These are phyloP conservation scores for Tephrocybe sp. DNA, from an alignment of 768 basidiomycete genomes.

Conservation along the genomic window DNA sequence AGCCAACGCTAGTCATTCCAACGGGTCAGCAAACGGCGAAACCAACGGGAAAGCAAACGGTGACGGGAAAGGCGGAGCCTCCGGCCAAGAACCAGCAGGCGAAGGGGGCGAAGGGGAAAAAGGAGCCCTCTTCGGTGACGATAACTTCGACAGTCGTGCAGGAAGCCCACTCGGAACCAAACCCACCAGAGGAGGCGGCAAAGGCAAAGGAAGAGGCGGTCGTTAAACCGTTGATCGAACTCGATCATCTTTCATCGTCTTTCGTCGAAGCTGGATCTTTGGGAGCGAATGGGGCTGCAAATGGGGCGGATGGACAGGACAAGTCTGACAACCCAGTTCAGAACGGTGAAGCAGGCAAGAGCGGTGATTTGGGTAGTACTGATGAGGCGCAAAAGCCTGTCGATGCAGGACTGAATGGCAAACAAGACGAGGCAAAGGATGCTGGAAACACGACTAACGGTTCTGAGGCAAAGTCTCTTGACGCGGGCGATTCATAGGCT, in stretches of 20 bases:
- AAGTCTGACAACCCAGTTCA: not conserved
- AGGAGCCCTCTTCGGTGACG: not conserved
- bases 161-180: no score
- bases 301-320: not conserved
- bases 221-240: conserved; percentile 4
- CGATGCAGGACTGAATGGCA: not conserved
- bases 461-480: not conserved
- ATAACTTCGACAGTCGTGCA: no score
- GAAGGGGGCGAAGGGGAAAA: not conserved
- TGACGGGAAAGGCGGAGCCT: not conserved
- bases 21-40: not conserved
- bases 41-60: conserved; percentile 2
- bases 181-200: not conserved
- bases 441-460: not conserved
- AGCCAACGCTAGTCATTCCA: not conserved
- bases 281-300: not conserved
- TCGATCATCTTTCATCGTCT: not conserved
- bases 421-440: not conserved
- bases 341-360: not conserved
- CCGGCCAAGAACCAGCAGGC: not conserved
- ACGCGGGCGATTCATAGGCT: conserved; percentile 4
- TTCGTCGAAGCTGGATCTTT: no score
- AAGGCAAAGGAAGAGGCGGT: not conserved
- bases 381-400: not conserved
- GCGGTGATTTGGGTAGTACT: not conserved